Conservation (phyloP, 306 rosid genomes). For the Delonix regia region DNA sequence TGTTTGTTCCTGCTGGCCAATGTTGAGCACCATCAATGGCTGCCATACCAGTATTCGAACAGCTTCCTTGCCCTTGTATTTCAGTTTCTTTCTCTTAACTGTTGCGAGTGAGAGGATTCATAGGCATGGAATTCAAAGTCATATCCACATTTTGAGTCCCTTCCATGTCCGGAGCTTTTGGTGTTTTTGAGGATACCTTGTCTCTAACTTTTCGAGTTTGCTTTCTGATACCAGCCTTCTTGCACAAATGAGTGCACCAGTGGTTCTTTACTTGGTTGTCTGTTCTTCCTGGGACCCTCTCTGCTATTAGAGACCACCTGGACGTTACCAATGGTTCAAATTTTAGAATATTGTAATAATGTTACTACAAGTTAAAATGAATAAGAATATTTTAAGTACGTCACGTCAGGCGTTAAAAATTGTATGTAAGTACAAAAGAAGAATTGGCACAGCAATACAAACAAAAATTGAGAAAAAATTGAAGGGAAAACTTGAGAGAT, state of each 20-base stretch:
- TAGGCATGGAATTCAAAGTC: neutral
- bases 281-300: slow-evolving; percentile 12
- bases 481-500: too few relatives aligned
- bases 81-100: neutral
- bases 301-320: slow-evolving; percentile 24
- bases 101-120: neutral
- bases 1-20: neutral
- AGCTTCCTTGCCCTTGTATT: neutral
- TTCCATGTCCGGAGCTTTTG: neutral
- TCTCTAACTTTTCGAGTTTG: neutral
- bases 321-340: too few relatives aligned
- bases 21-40: neutral
- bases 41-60: too few relatives aligned
- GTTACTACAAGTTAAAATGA: too few relatives aligned
- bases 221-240: neutral
- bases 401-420: too few relatives aligned
- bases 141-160: neutral
- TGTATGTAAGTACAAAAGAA: too few relatives aligned
- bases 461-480: too few relatives aligned
- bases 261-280: slow-evolving; percentile 18
- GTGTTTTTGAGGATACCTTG: neutral
- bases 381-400: too few relatives aligned
- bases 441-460: too few relatives aligned
- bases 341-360: too few relatives aligned
- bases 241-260: slow-evolving; percentile 20